Evolutionary conservation across 2,329 filamentous ascomycete genomes (phyloP).

Genomic region (Chrysoporthe cubensis): DNA sequence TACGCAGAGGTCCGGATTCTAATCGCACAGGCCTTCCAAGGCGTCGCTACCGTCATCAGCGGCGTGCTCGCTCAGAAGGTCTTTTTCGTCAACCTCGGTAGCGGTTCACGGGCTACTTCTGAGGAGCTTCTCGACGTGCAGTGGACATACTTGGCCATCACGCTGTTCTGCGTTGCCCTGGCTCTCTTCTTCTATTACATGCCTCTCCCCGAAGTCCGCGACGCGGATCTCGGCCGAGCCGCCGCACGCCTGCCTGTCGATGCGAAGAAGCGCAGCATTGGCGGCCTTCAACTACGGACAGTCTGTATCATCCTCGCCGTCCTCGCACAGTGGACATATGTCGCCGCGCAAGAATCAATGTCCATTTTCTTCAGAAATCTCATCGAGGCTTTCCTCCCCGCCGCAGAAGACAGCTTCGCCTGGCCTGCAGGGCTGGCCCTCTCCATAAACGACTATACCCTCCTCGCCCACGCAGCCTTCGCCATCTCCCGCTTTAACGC

Average conservation of each 20-base stretch:
- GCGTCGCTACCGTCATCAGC: slow-evolving; percentile 72
- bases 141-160: slow-evolving; percentile 85
- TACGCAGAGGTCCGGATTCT: slow-evolving; percentile 77
- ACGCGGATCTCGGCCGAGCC: slow-evolving; percentile 56
- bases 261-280: slow-evolving; percentile 51
- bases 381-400: slow-evolving; percentile 46
- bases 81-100: slow-evolving; percentile 66
- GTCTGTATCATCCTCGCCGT: slow-evolving; percentile 70
- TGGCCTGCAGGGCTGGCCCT: slow-evolving; percentile 52
- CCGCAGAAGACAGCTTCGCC: slow-evolving; percentile 32
- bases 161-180: slow-evolving; percentile 71
- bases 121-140: slow-evolving; percentile 73
- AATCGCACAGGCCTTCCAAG: slow-evolving; percentile 76
- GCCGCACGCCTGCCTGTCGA: slow-evolving; percentile 54
- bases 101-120: slow-evolving; percentile 36
- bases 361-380: slow-evolving; percentile 63
- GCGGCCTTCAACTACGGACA: slow-evolving; percentile 58
- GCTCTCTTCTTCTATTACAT: slow-evolving; percentile 72
- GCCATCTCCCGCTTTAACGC: slow-evolving; percentile 74
- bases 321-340: slow-evolving; percentile 77
- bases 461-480: slow-evolving; percentile 74
- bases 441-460: slow-evolving; percentile 66
- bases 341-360: slow-evolving; percentile 71
- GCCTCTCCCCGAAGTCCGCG: slow-evolving; percentile 64
- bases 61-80: slow-evolving; percentile 73